Evolutionary conservation across 2,329 filamentous ascomycete genomes (phyloP), one percentile per base, ranked within the genome.

Genomic region (Fusarium fujikuroi): DNA sequence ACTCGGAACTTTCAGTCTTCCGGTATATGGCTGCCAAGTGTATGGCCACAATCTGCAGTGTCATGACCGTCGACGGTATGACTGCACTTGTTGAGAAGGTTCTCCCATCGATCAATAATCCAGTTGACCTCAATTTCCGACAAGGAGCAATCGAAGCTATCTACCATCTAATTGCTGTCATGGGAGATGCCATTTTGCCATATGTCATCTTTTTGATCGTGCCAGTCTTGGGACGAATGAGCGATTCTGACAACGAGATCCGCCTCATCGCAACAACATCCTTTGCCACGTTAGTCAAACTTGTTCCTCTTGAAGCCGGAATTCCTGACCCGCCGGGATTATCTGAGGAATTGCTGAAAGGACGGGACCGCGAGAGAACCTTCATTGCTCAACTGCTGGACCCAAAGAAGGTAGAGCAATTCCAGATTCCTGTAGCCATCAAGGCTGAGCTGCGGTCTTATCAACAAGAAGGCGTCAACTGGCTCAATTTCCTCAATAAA

Each of bases 191-290:
- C 42, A 99, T 99, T 64, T 84, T 99, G 36, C 96, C 97, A 7
- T 99, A 99, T 79, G 96, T 99, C 72, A 98, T 99, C 78, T 99
- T 99, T 90, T 90, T 99, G 74, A 97, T 99, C 66, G 97, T 98
- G 18, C 96, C 96, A 19, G 96, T 99, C 8, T 88, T 99, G 57
- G 96, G 96, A 60, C 92, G 96, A 49, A 99, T 99, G 96, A 98
- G 96, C 80, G 96, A 99, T 81, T 97, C 95, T 0, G 95, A 99
- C 80, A 95, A 97, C 73, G 96, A 98, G 79, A 93, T 99, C 60
- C 92, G 96, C 60, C 88, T 98, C 11, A 92, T 99, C 62, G 95
- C 96, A 8, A 99, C 96, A 0, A 99, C 96, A 1, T 97, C 96
- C 3, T 99, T 99, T 79, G 96, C 96, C 5, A 98, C 96, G 0